Percentiles rank a stretch among this genome's conserved stretches.
These are phyloP conservation scores for Macrotyloma uniflorum DNA, from an alignment of 306 rosid genomes.

Conservation along the genomic window DNA sequence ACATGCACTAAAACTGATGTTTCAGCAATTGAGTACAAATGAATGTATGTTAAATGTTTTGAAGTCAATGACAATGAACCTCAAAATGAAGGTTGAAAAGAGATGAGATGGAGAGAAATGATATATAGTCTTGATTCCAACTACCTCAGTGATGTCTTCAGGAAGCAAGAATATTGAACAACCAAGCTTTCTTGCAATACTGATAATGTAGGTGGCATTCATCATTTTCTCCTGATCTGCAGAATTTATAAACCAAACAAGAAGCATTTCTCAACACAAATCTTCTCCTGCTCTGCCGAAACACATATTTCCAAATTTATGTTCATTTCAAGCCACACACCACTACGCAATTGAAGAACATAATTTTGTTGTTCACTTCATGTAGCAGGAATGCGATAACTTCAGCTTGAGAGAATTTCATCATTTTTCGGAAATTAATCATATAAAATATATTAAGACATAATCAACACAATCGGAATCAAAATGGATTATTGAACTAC, in stretches of 20 bases:
- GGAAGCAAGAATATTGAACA: conserved; percentile 96
- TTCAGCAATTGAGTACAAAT: not conserved
- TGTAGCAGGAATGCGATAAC: not conserved
- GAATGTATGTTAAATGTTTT: not conserved
- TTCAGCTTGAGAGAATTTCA: not conserved
- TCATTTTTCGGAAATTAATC: not conserved
- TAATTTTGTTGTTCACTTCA: conserved; percentile 2
- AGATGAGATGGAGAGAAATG: too few relatives aligned
- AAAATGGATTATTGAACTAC: not conserved
- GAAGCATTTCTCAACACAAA: not conserved
- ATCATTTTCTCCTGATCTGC: conserved; percentile 90
- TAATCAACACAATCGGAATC: not conserved
- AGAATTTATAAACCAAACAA: not conserved
- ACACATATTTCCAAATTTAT: not conserved
- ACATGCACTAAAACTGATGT: not conserved
- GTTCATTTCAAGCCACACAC: not conserved
- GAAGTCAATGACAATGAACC: not conserved
- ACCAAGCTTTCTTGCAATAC: conserved; percentile 97
- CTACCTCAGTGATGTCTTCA: conserved; percentile 98
- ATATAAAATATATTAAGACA: not conserved
- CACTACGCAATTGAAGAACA: not conserved
- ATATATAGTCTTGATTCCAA: conserved; percentile 24
- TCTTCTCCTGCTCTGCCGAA: not conserved
- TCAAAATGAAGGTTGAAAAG: too few relatives aligned
- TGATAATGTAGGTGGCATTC: conserved; percentile 97